Conservation (phyloP, 352 stramenopile genomes). For the Globisporangium lucens region DNA sequence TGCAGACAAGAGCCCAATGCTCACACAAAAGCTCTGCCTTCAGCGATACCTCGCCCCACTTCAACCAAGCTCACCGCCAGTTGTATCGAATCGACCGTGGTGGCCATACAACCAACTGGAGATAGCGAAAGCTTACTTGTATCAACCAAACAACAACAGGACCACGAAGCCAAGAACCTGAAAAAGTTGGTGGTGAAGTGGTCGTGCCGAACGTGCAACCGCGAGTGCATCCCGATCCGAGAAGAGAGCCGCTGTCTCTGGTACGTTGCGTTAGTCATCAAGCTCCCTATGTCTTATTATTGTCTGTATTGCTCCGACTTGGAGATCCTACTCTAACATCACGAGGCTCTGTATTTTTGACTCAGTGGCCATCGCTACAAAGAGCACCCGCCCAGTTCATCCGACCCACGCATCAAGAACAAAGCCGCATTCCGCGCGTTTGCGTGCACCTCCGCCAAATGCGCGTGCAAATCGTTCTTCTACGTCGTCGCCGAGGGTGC, state of each 20-base stretch:
- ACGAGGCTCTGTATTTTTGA: not conserved
- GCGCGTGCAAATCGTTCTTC: constrained; percentile 56
- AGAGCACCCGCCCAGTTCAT: constrained; percentile 42
- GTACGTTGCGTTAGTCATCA: constrained; percentile 29
- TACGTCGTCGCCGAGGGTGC: constrained; percentile 80
- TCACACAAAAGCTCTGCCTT: not conserved
- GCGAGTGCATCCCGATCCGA: constrained; percentile 73
- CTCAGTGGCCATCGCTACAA: constrained; percentile 73
- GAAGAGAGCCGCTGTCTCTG: constrained; percentile 78
- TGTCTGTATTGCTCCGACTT: not conserved
- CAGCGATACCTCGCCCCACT: not conserved
- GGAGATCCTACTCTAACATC: too few relatives aligned
- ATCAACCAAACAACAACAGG: not conserved
- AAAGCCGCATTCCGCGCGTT: constrained; percentile 37
- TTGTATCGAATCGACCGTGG: not conserved
- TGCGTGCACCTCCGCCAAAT: constrained; percentile 55
- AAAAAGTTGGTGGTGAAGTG: constrained; percentile 60
- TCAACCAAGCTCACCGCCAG: not conserved
- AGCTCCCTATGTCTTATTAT: not conserved
- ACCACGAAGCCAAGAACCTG: constrained; percentile 1
- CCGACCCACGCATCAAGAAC: constrained; percentile 38
- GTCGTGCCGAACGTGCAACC: constrained; percentile 53
- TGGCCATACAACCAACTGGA: not conserved
- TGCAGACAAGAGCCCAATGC: not conserved
- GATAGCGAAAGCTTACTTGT: not conserved